Conservation (phyloP, 768 basidiomycete species). For the Boletales sp. region DNA sequence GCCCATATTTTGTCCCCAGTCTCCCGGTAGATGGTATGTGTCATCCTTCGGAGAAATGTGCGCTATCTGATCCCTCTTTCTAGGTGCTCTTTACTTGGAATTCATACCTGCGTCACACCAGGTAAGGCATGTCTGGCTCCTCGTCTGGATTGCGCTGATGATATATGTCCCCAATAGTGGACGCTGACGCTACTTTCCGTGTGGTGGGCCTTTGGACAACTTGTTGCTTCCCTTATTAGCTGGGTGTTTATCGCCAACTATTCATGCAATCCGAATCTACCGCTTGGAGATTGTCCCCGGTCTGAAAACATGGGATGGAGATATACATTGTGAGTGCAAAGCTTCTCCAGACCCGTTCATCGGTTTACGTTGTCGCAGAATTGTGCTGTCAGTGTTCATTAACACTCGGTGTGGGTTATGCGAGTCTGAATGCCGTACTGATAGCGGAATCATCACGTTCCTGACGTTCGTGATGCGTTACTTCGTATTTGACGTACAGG, state of each 20-base stretch:
- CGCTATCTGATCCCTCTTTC: constrained; percentile 8
- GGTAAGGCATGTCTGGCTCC: constrained; percentile 7
- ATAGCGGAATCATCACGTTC: constrained; percentile 46
- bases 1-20: constrained; percentile 21
- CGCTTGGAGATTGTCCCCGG: constrained; percentile 41
- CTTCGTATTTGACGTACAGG: constrained; percentile 55
- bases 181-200: constrained; percentile 53
- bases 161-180: constrained; percentile 31
- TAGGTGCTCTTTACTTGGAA: constrained; percentile 44
- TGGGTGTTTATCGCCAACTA: constrained; percentile 57
- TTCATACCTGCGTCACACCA: constrained; percentile 42
- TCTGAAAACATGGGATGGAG: constrained; percentile 60
- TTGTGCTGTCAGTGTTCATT: constrained; percentile 35
- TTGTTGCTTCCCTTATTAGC: constrained; percentile 48
- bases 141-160: not conserved
- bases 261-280: constrained; percentile 39
- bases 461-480: constrained; percentile 53
- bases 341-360: not conserved
- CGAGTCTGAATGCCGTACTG: not conserved
- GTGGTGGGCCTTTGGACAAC: constrained; percentile 52
- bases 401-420: not conserved
- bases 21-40: constrained; percentile 45
- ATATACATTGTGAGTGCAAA: constrained; percentile 41
- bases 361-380: constrained; percentile 22
- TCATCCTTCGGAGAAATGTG: not conserved